Evolutionary conservation across 352 stramenopile genomes (phyloP).

Genomic region (Phytophthora sp.): DNA sequence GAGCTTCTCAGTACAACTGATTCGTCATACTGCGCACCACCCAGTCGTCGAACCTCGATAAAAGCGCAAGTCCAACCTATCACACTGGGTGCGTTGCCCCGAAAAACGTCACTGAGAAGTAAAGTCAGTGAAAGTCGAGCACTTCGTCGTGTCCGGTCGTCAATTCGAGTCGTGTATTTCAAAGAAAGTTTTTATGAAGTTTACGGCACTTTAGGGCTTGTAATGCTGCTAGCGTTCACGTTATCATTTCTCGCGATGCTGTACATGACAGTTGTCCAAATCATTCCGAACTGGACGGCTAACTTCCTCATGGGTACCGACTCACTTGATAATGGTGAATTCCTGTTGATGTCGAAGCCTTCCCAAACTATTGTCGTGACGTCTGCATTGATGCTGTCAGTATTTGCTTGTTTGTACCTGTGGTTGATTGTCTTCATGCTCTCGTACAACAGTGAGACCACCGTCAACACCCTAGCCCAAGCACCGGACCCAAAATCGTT

Average conservation of each 20-base stretch:
- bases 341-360: constrained; percentile 46
- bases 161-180: constrained; percentile 16
- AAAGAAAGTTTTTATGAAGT: constrained; percentile 55
- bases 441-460: constrained; percentile 29
- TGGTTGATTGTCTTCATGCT: constrained; percentile 43
- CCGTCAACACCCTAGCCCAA: constrained; percentile 24
- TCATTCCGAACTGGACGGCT: constrained; percentile 43
- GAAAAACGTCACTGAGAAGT: constrained; percentile 1
- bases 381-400: constrained; percentile 34
- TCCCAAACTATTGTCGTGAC: constrained; percentile 35
- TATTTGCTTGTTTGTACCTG: constrained; percentile 42
- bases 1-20: constrained; percentile 5
- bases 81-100: background rate
- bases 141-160: constrained; percentile 1
- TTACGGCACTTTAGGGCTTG: constrained; percentile 47
- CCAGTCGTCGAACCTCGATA: background rate
- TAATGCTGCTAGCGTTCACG: constrained; percentile 48
- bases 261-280: constrained; percentile 47
- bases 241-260: constrained; percentile 38
- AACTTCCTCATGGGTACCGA: constrained; percentile 56
- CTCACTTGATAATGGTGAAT: constrained; percentile 50
- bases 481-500: constrained; percentile 23
- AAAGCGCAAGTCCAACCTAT: constrained; percentile 16
- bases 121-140: constrained; percentile 2
- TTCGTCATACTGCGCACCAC: background rate